Percentiles rank a stretch among this genome's conserved stretches.
phyloP scores from a whole-genome alignment of 2,329 filamentous ascomycete species.

The Aspergillus fischeri region DNA sequence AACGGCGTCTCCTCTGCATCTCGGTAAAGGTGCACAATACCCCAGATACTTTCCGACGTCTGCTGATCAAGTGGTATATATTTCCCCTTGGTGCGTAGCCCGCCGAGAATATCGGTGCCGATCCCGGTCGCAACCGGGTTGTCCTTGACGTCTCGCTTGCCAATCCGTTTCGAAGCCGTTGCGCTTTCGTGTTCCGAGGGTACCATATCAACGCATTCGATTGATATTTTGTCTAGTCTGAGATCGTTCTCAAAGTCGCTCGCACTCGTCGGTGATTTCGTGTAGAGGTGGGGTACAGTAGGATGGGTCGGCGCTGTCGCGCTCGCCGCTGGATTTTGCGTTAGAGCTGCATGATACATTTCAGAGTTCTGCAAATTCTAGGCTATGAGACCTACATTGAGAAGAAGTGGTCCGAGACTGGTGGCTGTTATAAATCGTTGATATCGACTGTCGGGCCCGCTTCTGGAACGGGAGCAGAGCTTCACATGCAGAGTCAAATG shows the following conservation, averaged over 20 bases:
- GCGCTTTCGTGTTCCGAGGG: slow-evolving; percentile 24
- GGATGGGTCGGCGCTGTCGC: slow-evolving; percentile 1
- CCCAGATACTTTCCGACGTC: slow-evolving; percentile 80
- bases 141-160: slow-evolving; percentile 21
- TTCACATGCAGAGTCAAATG: slow-evolving; percentile 34
- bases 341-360: slow-evolving; percentile 7
- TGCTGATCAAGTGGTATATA: slow-evolving; percentile 67
- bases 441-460: slow-evolving; percentile 16
- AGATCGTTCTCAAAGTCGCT: slow-evolving; percentile 55
- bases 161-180: slow-evolving; percentile 20
- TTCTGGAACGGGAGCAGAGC: slow-evolving; percentile 35
- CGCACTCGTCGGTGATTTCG: slow-evolving; percentile 13
- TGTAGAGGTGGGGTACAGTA: slow-evolving; percentile 16
- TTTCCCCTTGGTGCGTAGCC: slow-evolving; percentile 75
- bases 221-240: slow-evolving; percentile 72
- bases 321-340: neutral
- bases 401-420: slow-evolving; percentile 7
- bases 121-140: slow-evolving; percentile 45
- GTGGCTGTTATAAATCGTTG: slow-evolving; percentile 9
- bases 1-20: slow-evolving; percentile 71
- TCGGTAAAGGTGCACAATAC: slow-evolving; percentile 88
- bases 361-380: neutral
- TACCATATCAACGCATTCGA: slow-evolving; percentile 77
- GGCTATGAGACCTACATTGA: slow-evolving; percentile 3
- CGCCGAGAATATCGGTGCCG: slow-evolving; percentile 52